Percentiles rank a stretch among this genome's conserved stretches.
Evolutionary conservation across 768 basidiomycete species (phyloP).

Genomic region (Macrolepiota albuminosa): DNA sequence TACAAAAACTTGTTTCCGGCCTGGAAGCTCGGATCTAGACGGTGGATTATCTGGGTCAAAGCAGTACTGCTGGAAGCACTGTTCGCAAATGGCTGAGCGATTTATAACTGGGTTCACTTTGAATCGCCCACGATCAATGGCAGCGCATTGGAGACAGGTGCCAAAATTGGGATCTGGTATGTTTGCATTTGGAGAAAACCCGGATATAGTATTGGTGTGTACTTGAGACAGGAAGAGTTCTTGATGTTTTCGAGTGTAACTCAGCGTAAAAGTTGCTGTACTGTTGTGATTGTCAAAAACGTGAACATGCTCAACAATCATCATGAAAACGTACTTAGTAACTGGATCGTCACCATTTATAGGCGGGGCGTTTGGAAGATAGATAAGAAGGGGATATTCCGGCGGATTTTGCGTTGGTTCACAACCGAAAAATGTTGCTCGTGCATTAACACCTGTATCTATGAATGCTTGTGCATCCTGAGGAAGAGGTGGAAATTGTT

Average conservation of each 20-base stretch:
- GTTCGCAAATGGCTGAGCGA: constrained; percentile 37
- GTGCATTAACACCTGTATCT: constrained; percentile 53
- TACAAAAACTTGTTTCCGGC: constrained; percentile 39
- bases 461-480: constrained; percentile 46
- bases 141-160: constrained; percentile 65
- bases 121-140: constrained; percentile 46
- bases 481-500: constrained; percentile 63
- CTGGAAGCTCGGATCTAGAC: constrained; percentile 38
- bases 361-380: constrained; percentile 76
- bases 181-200: constrained; percentile 57
- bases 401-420: constrained; percentile 43
- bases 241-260: constrained; percentile 52
- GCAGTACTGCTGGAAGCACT: constrained; percentile 53
- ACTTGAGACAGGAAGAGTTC: constrained; percentile 60
- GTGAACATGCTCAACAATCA: background rate
- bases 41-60: constrained; percentile 43
- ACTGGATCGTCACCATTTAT: constrained; percentile 55
- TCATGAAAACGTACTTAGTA: constrained; percentile 44
- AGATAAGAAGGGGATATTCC: constrained; percentile 65
- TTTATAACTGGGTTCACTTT: constrained; percentile 27
- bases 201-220: constrained; percentile 47
- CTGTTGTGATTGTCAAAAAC: constrained; percentile 27
- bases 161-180: constrained; percentile 57
- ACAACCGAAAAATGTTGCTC: constrained; percentile 82
- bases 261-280: constrained; percentile 53